Evolutionary conservation across 352 stramenopile genomes (phyloP).

Genomic region (Phytophthora multivora): DNA sequence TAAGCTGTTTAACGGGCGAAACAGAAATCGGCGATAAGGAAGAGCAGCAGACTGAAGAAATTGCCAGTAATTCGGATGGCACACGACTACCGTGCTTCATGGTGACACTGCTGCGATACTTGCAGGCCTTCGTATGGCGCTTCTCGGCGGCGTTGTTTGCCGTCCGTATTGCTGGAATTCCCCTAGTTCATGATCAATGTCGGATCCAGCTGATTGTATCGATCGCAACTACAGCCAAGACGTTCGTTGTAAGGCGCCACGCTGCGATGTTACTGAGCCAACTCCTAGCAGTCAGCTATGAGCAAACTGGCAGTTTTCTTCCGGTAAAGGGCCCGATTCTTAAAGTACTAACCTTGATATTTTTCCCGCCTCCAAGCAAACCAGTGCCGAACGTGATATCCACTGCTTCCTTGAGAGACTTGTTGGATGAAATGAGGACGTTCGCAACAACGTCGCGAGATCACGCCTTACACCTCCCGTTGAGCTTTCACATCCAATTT

Average conservation of each 20-base stretch:
- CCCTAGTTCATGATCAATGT: slow-evolving; percentile 56
- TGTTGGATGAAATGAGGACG: slow-evolving; percentile 62
- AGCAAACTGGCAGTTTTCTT: slow-evolving; percentile 67
- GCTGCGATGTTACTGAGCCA: slow-evolving; percentile 51
- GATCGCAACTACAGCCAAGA: slow-evolving; percentile 50
- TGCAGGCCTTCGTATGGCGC: slow-evolving; percentile 49
- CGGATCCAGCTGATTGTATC: slow-evolving; percentile 52
- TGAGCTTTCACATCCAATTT: slow-evolving; percentile 55
- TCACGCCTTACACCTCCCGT: slow-evolving; percentile 15
- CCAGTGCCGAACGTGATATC: slow-evolving; percentile 10
- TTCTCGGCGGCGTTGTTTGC: slow-evolving; percentile 68
- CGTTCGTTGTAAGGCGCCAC: slow-evolving; percentile 31
- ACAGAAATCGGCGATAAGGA: slow-evolving; percentile 10
- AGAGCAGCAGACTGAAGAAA: slow-evolving; percentile 15
- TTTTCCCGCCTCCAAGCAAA: slow-evolving; percentile 37
- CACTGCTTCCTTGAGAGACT: slow-evolving; percentile 40
- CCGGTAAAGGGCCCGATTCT: slow-evolving; percentile 54
- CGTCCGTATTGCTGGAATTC: slow-evolving; percentile 46
- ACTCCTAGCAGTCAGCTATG: slow-evolving; percentile 57
- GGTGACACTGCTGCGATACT: slow-evolving; percentile 51
- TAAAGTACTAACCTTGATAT: slow-evolving; percentile 49
- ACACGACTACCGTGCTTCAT: slow-evolving; percentile 43
- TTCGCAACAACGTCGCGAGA: slow-evolving; percentile 23
- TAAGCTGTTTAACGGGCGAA: slow-evolving; percentile 40
- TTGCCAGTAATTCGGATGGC: slow-evolving; percentile 24